Conservation (phyloP, 495 filamentous ascomycete genomes). For the Filosporella fistucella region DNA sequence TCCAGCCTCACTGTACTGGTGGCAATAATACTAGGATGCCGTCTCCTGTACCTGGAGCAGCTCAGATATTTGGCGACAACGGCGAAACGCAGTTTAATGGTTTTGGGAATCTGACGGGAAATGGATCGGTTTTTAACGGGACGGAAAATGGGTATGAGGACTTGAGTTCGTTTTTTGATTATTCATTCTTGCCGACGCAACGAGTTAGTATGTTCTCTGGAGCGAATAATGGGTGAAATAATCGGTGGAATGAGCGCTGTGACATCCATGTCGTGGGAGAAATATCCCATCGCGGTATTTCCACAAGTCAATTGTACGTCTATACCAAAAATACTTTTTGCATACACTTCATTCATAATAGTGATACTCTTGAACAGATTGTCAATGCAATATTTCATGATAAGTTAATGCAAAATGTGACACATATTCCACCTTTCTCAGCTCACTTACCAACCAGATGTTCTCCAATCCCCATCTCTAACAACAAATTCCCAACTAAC, state of each 20-base stretch:
- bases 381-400: no score
- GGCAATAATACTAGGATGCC: constrained; percentile 34
- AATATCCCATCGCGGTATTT: no score
- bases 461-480: constrained; percentile 8
- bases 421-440: no score
- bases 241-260: no score
- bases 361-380: no score
- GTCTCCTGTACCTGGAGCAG: background rate
- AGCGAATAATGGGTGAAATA: background rate
- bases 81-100: background rate
- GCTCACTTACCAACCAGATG: background rate
- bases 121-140: background rate
- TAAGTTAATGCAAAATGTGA: no score
- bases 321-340: no score
- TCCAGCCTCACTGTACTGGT: constrained; percentile 27
- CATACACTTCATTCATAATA: no score
- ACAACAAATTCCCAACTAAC: constrained; percentile 29
- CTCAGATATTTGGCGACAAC: background rate
- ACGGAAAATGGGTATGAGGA: constrained; percentile 13
- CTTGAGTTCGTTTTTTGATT: constrained; percentile 18
- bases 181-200: constrained; percentile 18
- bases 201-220: constrained; percentile 21
- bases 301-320: no score
- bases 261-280: no score
- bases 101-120: background rate